Base-by-base conservation (phyloP, 129 eudicot species). In the Oenanthe sinensis region DNA sequence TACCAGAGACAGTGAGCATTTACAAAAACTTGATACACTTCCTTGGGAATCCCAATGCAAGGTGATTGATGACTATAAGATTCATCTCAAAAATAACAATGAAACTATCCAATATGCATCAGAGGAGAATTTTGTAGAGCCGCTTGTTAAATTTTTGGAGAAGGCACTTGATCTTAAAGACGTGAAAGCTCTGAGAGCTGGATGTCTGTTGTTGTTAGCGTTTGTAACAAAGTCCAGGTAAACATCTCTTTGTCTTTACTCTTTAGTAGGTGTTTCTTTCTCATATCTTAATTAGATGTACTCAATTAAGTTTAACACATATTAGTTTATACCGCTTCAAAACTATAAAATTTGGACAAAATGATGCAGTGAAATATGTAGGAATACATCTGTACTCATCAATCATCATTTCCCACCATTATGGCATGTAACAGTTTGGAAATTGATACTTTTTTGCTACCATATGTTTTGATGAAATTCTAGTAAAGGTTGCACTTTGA, bases 41-140 rank as follows among this genome's bases (percentile, higher is more conserved):
- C 84, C 96, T 58, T 91, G 96, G 97, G 93, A 94, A 84, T 82
- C 80, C 28, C 91, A 85, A 76, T 89, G 90, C 84, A 89, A 75
- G 74, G 81, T 83, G 48, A 84, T 91, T 82, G 88, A 85, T 81
- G 87, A 88, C 82, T 74, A 85, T 46, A 75, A 79, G 71, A 55
- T 70, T 84, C 85, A 79, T 75, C 84, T 91, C 81, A 82, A 76
- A 33, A 19, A 74, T 33, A 82, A 88, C 69, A 83, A 84, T 75
- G 81, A 84, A 77, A 79, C 79, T 83, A 84, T 84, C 77, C 55
- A 77, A 0, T 60, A 67, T 44, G 76, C 88, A 28, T 79, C 91
- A 22, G 81, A 42, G 0, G 87, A 79, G 71, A 85, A 86, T 48
- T 82, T 91, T 43, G 54, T 88, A 76, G 87, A 82, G 26, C 87